Base-by-base conservation (phyloP, 257 asterid genomes). In the Solanum sitiens region DNA sequence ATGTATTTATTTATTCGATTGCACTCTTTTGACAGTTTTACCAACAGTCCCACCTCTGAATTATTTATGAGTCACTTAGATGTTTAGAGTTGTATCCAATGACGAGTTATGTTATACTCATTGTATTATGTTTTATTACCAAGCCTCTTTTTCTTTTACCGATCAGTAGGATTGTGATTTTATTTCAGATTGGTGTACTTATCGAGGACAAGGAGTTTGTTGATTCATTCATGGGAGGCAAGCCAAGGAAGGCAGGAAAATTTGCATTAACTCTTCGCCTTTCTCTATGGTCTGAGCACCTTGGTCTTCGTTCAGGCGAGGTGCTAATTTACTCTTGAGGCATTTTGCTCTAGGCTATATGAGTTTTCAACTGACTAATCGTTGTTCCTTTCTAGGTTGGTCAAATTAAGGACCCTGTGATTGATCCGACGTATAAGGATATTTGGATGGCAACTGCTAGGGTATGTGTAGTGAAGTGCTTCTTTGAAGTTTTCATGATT, bases 361-460 rank as follows among this genome's bases (percentile, higher is more conserved):
- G 71, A 44, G 32, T 30, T 86, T 32, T 80, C 50, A 56, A 87
- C 76, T 76, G 70, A 71, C 18, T 56, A 50, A 84, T 87, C 70
- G 18, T 77, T 87, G 59, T 32, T 15, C 45, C 56, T 37, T 89
- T 90, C 53, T 86, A 97, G 99, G 92, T 92, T 88, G 85, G 89
- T 91, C 95, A 89, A 93, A 92, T 97, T 87, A 87, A 90, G 86
- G 99, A 97, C 89, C 99, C 99, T 3, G 94, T 97, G 86, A 83
- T 91, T 67, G 98, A 95, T 87, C 92, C 98, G 71, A 97, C 98
- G 84, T 97, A 97, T 89, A 97, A 92, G 89, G 94, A 95, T 92
- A 92, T 95, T 88, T 97, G 99, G 99, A 95, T 94, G 98, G 94
- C 98, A 67, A 93, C 98, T 86, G 99, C 99, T 73, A 95, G 92